phyloP scores from a whole-genome alignment of 257 asterid species.

The Petunia axillaris region DNA sequence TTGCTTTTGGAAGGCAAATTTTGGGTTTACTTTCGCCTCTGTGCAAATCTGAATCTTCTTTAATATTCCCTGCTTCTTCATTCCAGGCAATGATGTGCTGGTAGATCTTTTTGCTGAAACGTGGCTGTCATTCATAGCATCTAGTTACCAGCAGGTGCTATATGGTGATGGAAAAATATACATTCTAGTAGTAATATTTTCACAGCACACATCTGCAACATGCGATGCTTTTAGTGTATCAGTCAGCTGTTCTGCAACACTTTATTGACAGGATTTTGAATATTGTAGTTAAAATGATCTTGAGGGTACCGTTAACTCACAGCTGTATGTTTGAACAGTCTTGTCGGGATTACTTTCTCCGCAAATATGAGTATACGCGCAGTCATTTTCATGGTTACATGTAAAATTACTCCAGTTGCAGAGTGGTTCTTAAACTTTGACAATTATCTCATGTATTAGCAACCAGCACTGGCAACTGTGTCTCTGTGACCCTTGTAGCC shows the following conservation, averaged over 20 bases:
- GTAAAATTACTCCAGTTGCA: slow-evolving; percentile 3
- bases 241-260: not conserved
- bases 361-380: not conserved
- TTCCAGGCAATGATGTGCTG: slow-evolving; percentile 23
- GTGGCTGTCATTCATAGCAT: slow-evolving; percentile 8
- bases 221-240: not conserved
- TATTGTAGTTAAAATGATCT: slow-evolving; percentile 8
- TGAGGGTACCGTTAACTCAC: not conserved
- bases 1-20: not conserved
- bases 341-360: not conserved
- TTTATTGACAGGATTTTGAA: not conserved
- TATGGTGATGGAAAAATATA: slow-evolving; percentile 7
- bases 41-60: not conserved
- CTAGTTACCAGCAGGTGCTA: slow-evolving; percentile 13
- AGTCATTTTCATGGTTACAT: not conserved
- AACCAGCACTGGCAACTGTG: not conserved
- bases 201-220: not conserved
- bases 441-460: not conserved
- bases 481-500: not conserved
- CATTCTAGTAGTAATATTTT: not conserved
- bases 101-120: not conserved
- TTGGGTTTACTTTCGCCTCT: not conserved
- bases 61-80: not conserved
- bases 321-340: not conserved
- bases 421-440: not conserved